phyloP scores from a whole-genome alignment of 345 rosid genomes.

The Eucalyptus fibrosa region DNA sequence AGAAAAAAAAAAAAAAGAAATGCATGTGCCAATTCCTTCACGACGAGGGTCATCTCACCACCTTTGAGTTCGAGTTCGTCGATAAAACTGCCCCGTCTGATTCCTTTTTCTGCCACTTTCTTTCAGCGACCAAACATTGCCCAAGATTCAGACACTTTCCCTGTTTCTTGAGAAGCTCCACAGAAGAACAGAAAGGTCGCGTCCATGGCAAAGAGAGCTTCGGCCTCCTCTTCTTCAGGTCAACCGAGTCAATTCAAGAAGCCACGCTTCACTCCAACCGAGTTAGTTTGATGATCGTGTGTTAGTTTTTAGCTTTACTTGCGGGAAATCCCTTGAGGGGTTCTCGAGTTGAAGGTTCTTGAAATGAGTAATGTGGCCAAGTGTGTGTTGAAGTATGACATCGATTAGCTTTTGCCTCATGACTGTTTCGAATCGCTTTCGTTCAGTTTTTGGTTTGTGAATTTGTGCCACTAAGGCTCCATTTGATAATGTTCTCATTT shows the following conservation, averaged over 20 bases:
- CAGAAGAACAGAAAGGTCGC: background rate
- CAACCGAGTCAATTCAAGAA: background rate
- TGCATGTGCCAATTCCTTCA: accelerated
- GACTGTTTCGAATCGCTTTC: no score
- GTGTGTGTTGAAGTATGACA: background rate
- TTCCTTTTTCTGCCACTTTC: background rate
- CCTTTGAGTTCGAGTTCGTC: background rate
- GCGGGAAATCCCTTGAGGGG: background rate
- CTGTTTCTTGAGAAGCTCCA: background rate
- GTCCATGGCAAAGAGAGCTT: background rate
- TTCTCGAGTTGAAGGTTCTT: background rate
- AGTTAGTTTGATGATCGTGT: background rate
- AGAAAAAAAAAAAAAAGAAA: no score
- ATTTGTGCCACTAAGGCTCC: background rate
- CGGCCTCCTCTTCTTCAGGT: background rate
- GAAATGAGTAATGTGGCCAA: background rate
- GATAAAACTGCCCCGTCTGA: background rate
- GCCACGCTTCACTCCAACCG: background rate
- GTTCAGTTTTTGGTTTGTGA: background rate
- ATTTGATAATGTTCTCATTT: accelerated
- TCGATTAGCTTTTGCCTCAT: background rate
- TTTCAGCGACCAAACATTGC: background rate
- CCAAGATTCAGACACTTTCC: background rate
- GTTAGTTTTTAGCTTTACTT: background rate
- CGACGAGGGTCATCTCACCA: accelerated